Base-by-base conservation (phyloP, 2,329 filamentous ascomycete species). In the Sclerotiophoma versabilis region DNA sequence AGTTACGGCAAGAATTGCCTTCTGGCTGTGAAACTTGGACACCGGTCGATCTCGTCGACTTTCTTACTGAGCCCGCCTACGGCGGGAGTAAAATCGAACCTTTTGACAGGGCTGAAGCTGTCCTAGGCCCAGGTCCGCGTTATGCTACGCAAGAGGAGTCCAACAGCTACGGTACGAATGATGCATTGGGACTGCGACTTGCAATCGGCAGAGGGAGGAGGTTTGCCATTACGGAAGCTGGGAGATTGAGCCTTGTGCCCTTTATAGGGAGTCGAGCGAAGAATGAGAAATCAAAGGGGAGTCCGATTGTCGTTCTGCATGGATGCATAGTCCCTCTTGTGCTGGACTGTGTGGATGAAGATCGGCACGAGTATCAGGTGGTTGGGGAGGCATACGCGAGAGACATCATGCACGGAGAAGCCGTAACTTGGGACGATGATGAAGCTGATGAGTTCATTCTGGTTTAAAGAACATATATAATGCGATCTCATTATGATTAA, bases 281-380 rank as follows among this genome's bases (percentile, higher is more conserved):
- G 20, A 20, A 9, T 11, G 46, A 17, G 27, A 33, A 30, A 3
- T 25, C 17, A 27, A 44, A 37, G 17, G 58, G 60, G 3, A 58
- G 46, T 19, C 42, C 25, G 15, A 59, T 61, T 29, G 62, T 50
- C 5, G 23, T 63, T 7, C 14, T 64, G 34, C 58, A 65, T 52
- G 59, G 58, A 14, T 67, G 59, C 37, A 59, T 29, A 11, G 60
- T 65, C 1, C 55, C 57, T 4, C 36, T 66, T 14, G 41, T 68
- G n/a, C 39, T 61, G 17, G 36, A 64, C 5, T 33, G 27, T 17
- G 38, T 57, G 15, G 25, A 52, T 17, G 53, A 59, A 20, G 26
- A 52, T 5, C 30, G 41, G 17, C 36, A 53, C 6, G 49, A 54
- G 29, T 65, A 58, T 46, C 58, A 15, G 36, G 47, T 68, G 1